Evolutionary conservation across 106 monocot species (phyloP).

Genomic region (Posidonia australis): DNA sequence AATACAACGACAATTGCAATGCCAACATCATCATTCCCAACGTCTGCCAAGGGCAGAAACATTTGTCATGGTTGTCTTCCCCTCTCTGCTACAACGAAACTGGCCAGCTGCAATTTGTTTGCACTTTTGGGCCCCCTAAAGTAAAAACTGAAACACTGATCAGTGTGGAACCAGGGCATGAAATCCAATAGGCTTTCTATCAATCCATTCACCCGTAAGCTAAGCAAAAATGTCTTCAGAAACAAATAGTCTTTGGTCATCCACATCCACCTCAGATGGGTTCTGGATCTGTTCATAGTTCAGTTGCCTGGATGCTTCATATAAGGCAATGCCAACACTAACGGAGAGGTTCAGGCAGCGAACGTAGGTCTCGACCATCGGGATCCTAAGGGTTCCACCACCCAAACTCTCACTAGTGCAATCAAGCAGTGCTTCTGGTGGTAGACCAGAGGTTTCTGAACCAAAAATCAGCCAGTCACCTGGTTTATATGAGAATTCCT

Average conservation of each 20-base stretch:
- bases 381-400: slow-evolving; percentile 79
- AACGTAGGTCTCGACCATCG: slow-evolving; percentile 96
- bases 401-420: slow-evolving; percentile 55
- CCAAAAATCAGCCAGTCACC: slow-evolving; percentile 99
- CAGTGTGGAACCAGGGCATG: not conserved
- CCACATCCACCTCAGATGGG: slow-evolving; percentile 14
- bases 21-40: no score
- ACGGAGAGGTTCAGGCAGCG: slow-evolving; percentile 93
- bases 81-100: no score
- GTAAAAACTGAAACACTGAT: not conserved
- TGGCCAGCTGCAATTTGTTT: no score
- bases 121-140: not conserved
- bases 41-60: no score
- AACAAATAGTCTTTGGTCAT: slow-evolving; percentile 29
- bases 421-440: slow-evolving; percentile 59
- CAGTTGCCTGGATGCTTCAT: slow-evolving; percentile 77
- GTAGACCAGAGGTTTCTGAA: slow-evolving; percentile 79
- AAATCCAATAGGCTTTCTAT: not conserved
- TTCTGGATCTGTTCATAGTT: slow-evolving; percentile 59
- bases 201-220: not conserved
- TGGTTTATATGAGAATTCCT: slow-evolving; percentile 71
- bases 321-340: slow-evolving; percentile 82
- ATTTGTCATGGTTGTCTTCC: no score
- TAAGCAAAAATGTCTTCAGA: slow-evolving; percentile 54
- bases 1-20: no score